Percentiles rank a stretch among this genome's conserved stretches.
Evolutionary conservation across 2,329 filamentous ascomycete species (phyloP).

Genomic region (Diaporthe humulicola): DNA sequence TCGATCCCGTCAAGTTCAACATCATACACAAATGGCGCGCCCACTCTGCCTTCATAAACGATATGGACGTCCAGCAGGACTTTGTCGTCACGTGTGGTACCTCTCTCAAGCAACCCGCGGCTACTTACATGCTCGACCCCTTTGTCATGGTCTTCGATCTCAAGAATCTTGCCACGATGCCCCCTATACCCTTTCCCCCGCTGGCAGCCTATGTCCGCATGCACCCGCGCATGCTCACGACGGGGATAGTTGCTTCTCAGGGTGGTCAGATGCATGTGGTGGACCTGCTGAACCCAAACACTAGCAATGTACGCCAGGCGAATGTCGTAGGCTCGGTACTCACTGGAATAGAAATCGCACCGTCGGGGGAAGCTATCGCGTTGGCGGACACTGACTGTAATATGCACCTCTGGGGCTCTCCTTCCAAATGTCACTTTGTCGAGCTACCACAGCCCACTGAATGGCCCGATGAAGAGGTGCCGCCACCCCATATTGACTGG

Average conservation of each 20-base stretch:
- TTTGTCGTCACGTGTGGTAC: slow-evolving; percentile 96
- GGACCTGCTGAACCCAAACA: slow-evolving; percentile 93
- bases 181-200: slow-evolving; percentile 91
- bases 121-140: slow-evolving; percentile 85
- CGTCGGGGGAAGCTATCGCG: slow-evolving; percentile 87
- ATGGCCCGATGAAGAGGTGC: slow-evolving; percentile 76
- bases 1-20: slow-evolving; percentile 83
- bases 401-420: slow-evolving; percentile 91
- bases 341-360: slow-evolving; percentile 86
- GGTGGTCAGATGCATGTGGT: slow-evolving; percentile 95
- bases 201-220: slow-evolving; percentile 95
- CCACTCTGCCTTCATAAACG: slow-evolving; percentile 88
- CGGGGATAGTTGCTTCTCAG: slow-evolving; percentile 92
- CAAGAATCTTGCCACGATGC: slow-evolving; percentile 88
- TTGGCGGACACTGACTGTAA: slow-evolving; percentile 83
- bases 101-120: slow-evolving; percentile 82
- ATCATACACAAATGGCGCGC: slow-evolving; percentile 91
- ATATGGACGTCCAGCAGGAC: slow-evolving; percentile 97
- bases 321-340: slow-evolving; percentile 79
- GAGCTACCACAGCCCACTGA: slow-evolving; percentile 84
- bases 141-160: slow-evolving; percentile 97
- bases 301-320: slow-evolving; percentile 86
- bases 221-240: slow-evolving; percentile 96
- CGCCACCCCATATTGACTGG: slow-evolving; percentile 75
- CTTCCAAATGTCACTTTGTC: slow-evolving; percentile 86